These are phyloP conservation scores for Arabidopsis suecica DNA, from an alignment of 345 rosid species.

Conservation along the genomic window DNA sequence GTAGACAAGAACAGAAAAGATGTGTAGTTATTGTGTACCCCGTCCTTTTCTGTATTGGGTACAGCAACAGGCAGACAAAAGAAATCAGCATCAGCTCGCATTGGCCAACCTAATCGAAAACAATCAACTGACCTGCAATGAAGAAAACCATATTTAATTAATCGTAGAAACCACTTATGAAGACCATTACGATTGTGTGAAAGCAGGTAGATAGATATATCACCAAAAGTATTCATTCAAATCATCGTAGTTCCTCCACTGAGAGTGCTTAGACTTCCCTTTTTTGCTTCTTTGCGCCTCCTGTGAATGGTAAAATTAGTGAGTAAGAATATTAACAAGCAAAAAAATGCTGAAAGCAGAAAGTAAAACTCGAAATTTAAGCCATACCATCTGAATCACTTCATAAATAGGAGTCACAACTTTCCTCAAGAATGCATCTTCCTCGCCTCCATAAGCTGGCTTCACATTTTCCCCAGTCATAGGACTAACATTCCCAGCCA, in stretches of 20 bases:
- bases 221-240: conserved; percentile 98
- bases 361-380: conserved; percentile 1
- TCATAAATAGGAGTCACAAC: conserved; percentile 92
- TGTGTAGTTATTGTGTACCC: conserved; percentile 50
- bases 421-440: conserved; percentile 91
- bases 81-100: conserved; percentile 98
- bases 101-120: conserved; percentile 98
- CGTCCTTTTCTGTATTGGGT: conserved; percentile 55
- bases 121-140: conserved; percentile 90
- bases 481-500: conserved; percentile 97
- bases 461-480: conserved; percentile 97
- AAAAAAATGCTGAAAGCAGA: conserved; percentile 10
- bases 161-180: conserved; percentile 5
- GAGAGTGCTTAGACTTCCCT: conserved; percentile 97
- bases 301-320: conserved; percentile 51
- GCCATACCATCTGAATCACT: conserved; percentile 74
- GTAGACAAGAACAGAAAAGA: conserved; percentile 22
- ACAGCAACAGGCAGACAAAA: conserved; percentile 56
- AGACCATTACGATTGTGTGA: not conserved
- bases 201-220: conserved; percentile 18
- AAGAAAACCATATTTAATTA: conserved; percentile 26
- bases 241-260: conserved; percentile 99
- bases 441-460: conserved; percentile 98
- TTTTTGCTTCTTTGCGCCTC: conserved; percentile 84
- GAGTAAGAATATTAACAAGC: conserved; percentile 11